Conservation (phyloP, 495 filamentous ascomycete species). For the Talaromyces adpressus region DNA sequence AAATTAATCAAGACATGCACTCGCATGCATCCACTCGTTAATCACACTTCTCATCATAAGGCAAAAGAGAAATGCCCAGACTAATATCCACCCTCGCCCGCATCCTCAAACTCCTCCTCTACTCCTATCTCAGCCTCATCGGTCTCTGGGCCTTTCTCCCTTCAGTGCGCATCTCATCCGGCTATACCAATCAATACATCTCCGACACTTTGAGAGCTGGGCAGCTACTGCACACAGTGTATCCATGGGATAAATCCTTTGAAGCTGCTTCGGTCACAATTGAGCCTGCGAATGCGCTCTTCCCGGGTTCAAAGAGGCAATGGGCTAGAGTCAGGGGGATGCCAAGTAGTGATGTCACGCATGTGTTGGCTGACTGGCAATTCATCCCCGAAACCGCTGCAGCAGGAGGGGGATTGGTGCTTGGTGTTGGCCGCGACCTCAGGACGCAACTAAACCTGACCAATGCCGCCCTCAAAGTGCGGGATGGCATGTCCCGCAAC, state of each 20-base stretch:
- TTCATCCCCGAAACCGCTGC: not conserved
- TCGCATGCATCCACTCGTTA: not conserved
- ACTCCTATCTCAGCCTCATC: slow-evolving; percentile 4
- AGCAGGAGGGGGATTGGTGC: not conserved
- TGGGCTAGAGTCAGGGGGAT: not conserved
- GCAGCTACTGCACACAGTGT: not conserved
- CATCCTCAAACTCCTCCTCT: not conserved
- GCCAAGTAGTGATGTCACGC: not conserved
- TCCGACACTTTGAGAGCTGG: not conserved
- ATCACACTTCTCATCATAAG: not conserved
- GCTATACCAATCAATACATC: not conserved
- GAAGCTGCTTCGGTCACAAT: not conserved
- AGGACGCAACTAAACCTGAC: not conserved
- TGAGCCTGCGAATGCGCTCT: not conserved
- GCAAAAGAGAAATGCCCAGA: not conserved
- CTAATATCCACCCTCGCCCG: slow-evolving; percentile 3
- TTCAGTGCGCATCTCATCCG: not conserved
- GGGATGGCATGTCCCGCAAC: not conserved
- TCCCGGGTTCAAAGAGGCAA: not conserved
- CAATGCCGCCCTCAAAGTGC: not conserved
- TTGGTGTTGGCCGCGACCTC: not conserved
- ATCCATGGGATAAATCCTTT: slow-evolving; percentile 1
- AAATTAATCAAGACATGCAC: not conserved
- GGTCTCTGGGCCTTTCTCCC: slow-evolving; percentile 8
- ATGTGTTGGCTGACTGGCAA: not conserved